phyloP scores from a whole-genome alignment of 441 rosid species.

The Adansonia gregorii region DNA sequence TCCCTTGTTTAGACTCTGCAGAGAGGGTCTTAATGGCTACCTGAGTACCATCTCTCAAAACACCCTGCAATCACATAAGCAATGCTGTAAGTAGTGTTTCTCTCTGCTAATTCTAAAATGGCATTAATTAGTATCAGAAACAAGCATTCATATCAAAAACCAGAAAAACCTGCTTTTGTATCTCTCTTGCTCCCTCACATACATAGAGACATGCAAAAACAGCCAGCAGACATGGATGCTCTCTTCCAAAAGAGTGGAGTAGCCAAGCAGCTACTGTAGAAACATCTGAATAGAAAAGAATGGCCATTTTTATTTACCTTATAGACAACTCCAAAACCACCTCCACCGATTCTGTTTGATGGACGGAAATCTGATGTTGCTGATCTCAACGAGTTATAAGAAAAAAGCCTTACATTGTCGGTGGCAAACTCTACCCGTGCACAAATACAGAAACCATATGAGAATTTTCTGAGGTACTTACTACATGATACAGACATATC shows the following conservation, averaged over 20 bases:
- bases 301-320: conserved; percentile 52
- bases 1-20: conserved; percentile 71
- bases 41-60: conserved; percentile 56
- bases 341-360: conserved; percentile 77
- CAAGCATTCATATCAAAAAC: background rate
- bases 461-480: conserved; percentile 21
- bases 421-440: conserved; percentile 60
- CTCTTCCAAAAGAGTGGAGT: background rate
- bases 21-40: conserved; percentile 69
- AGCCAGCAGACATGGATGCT: background rate
- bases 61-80: conserved; percentile 49
- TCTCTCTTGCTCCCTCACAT: background rate
- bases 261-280: background rate
- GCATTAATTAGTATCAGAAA: conserved; percentile 2
- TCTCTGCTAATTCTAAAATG: background rate
- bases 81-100: background rate
- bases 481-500: background rate
- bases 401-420: conserved; percentile 67
- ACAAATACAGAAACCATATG: conserved; percentile 29
- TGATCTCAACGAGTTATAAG: conserved; percentile 74
- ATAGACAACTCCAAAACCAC: conserved; percentile 90
- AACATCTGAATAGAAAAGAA: background rate
- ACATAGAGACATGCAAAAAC: background rate
- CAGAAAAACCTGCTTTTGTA: background rate
- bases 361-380: conserved; percentile 81